Evolutionary conservation across 2,329 filamentous ascomycete genomes (phyloP), one percentile per base, ranked within the genome.

Genomic region (Cladosporium sp.): DNA sequence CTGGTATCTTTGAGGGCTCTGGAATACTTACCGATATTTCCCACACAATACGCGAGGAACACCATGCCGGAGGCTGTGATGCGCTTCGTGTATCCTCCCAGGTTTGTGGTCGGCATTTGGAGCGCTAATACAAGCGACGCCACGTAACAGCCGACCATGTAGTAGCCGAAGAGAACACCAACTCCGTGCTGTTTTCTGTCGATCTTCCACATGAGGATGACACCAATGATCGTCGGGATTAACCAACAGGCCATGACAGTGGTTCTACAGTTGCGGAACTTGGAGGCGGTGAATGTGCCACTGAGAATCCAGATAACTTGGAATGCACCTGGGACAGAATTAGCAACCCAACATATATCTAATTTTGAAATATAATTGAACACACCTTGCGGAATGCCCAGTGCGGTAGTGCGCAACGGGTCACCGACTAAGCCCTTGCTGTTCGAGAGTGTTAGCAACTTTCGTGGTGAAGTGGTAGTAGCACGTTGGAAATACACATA

Each of bases 231-330:
- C 0, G 84, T 86, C 0, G 84, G 85, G 14, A 82, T 56, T 4
- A 86, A 72, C 70, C 84, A 86, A 0, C 32, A 59, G 2, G 78
- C 77, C 84, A 86, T 86, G 62, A 86, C 78, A 25, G 78, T 75
- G 0, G 84, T 87, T 4, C 84, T 79, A 2, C 77, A 74, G 57
- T 86, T 85, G 61, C 77, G 79, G 67, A 85, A 77, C n/a, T 76
- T 78, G 3, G 83, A 82, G 0, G 85, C 84, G 2, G 85, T 71
- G 59, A 77, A 86, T 1, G 84, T 81, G 2, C 84, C 85, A 0
- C 79, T 78, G 11, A 87, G 78, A 39, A 87, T 82, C 68, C 79
- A 85, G n/a, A 85, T 72, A 3, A 85, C 78, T 63, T 85, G 83
- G 69, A 84, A 85, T 1, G 78, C 81, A 21, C 39, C 39, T 30